Base-by-base conservation (phyloP, 1,284 basidiomycete genomes). In the Trichosporon sp. region DNA sequence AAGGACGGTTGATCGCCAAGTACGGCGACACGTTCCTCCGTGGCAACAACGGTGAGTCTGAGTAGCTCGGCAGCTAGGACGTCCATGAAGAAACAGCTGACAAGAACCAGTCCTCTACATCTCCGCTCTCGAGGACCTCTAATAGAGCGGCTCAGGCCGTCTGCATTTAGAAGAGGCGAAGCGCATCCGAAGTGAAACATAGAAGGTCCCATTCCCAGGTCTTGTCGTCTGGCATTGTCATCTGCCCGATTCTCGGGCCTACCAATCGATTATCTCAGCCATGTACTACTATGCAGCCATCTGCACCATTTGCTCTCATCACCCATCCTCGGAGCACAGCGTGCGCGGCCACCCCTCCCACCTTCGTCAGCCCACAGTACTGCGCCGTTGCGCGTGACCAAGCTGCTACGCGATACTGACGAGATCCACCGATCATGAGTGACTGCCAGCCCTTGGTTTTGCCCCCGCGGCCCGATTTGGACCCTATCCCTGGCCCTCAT, bases 1-100 rank as follows among this genome's bases (percentile, higher is more conserved):
- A 91, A 71, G 95, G 94, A 10, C 78, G 83, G 33, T 85, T 90
- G 61, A 95, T 91, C 40, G 95, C 94, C 76, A 85, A 85, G 66
- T 97, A 95, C 73, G 94, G 95, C 1, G 94, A 97, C 80, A 89
- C 94, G 31, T 97, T 97, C 81, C 91, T 97, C 70, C 84, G 95
- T 62, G 95, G 95, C 33, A 98, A 98, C 81, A 98, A 98, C 80
- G 95, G 95, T 95, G 70, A 66, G 88, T 82, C 1, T 16, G 25
- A 19, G 27, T 27, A 31, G 11, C 14, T 5, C 10, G n/a, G n/a
- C n/a, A n/a, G n/a, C n/a, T n/a, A n/a, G n/a, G n/a, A n/a, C n/a
- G n/a, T n/a, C n/a, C n/a, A n/a, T n/a, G n/a, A n/a, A n/a, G n/a
- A n/a, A n/a, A n/a, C 10, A 46, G 60, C 52, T 57, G n/a, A 19